phyloP scores from a whole-genome alignment of 441 rosid genomes.

The Metrosideros polymorpha region DNA sequence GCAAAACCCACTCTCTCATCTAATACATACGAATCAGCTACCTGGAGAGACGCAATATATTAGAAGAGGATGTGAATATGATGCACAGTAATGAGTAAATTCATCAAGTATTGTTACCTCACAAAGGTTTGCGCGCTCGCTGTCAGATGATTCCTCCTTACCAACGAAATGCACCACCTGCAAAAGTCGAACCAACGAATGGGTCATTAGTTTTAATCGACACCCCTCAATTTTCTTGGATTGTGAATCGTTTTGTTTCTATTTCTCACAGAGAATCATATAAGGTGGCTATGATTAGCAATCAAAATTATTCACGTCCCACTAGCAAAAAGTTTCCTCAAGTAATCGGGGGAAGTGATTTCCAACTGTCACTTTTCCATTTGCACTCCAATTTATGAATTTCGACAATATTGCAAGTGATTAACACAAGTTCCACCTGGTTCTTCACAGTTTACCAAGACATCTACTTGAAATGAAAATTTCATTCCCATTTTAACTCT shows the following conservation, averaged over 20 bases:
- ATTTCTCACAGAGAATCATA: neutral
- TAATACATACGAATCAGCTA: conserved; percentile 38
- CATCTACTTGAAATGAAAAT: neutral
- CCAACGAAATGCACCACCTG: conserved; percentile 71
- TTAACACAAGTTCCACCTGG: neutral
- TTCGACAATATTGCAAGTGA: neutral
- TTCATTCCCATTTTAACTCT: neutral
- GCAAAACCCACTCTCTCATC: conserved; percentile 75
- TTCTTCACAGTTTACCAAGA: neutral
- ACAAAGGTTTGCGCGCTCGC: conserved; percentile 37
- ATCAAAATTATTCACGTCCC: neutral
- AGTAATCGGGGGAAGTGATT: neutral
- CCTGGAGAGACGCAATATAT: conserved; percentile 29
- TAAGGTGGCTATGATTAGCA: neutral
- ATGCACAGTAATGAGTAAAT: neutral
- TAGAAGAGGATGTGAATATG: neutral
- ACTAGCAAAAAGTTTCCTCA: neutral
- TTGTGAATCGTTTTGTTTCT: neutral
- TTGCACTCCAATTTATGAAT: neutral
- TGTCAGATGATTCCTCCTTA: conserved; percentile 43
- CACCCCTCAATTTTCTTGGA: neutral
- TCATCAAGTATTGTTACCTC: conserved; percentile 39
- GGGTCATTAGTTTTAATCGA: neutral
- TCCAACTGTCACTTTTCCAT: neutral
- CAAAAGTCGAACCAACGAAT: neutral